A percentile compares a stretch with the other conserved stretches of the same genome.
Conservation (phyloP, 2,329 filamentous ascomycete genomes). For the Colletotrichum sublineola region DNA sequence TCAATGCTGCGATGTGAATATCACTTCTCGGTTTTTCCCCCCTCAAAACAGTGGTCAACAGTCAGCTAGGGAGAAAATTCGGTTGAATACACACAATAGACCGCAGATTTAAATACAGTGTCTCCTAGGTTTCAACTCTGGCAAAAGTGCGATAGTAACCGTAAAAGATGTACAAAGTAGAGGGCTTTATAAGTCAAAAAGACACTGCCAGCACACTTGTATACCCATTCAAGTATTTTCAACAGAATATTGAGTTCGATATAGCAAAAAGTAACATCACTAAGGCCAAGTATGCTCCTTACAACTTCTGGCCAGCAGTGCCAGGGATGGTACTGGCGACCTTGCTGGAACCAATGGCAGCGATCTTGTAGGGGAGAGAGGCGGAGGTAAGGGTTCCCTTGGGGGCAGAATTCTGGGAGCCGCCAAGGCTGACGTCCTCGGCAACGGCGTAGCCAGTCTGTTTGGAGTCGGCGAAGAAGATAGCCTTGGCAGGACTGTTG, state of each 20-base stretch:
- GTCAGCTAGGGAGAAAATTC: not conserved
- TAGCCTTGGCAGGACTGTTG: slow-evolving; percentile 49
- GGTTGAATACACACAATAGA: slow-evolving; percentile 18
- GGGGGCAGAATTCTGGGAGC: slow-evolving; percentile 60
- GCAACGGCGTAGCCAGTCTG: slow-evolving; percentile 55
- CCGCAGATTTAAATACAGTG: slow-evolving; percentile 28
- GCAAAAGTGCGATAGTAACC: not conserved
- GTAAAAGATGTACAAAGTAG: slow-evolving; percentile 17
- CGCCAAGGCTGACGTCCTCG: slow-evolving; percentile 57
- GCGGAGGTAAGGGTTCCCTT: slow-evolving; percentile 61
- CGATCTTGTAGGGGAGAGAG: slow-evolving; percentile 63
- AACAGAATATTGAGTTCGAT: slow-evolving; percentile 17
- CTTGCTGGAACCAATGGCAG: slow-evolving; percentile 55
- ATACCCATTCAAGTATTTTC: slow-evolving; percentile 38
- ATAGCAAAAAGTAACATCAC: not conserved
- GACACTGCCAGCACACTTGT: slow-evolving; percentile 13
- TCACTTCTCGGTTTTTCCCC: too few species aligned
- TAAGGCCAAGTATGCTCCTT: not conserved
- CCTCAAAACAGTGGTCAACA: rapidly evolving
- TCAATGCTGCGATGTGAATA: not conserved
- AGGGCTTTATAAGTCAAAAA: not conserved
- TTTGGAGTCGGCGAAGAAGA: slow-evolving; percentile 54
- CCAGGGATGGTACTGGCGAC: slow-evolving; percentile 56
- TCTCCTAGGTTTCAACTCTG: slow-evolving; percentile 29
- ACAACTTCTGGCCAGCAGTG: slow-evolving; percentile 52